Evolutionary conservation across 805 yeast species (phyloP).

Genomic region (Cyberlindnera euphorbiae): DNA sequence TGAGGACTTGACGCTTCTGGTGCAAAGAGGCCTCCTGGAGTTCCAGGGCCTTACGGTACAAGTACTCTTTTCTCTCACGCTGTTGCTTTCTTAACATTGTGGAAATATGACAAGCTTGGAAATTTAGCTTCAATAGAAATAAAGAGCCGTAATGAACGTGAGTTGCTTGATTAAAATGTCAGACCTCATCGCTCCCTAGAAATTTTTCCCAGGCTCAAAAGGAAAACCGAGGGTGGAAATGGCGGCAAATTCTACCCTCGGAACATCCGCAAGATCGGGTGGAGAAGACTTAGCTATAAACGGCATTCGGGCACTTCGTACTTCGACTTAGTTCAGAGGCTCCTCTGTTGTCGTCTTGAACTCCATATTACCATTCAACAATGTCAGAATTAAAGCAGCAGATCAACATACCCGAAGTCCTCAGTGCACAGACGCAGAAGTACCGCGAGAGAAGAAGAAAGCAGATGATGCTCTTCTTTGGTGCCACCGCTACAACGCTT

Average conservation of each 20-base stretch:
- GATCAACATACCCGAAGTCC: constrained; percentile 13
- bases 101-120: too few relatives aligned
- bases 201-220: background rate
- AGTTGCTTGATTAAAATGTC: too few relatives aligned
- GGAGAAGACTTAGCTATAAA: too few relatives aligned
- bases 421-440: constrained; percentile 13
- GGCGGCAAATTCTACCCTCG: too few relatives aligned
- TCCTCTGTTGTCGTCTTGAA: too few relatives aligned
- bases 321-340: too few relatives aligned
- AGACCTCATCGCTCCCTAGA: background rate
- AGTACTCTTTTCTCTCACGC: constrained; percentile 90
- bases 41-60: constrained; percentile 83
- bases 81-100: constrained; percentile 78
- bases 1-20: constrained; percentile 81
- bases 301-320: too few relatives aligned
- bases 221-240: too few relatives aligned
- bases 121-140: too few relatives aligned
- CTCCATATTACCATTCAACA: background rate
- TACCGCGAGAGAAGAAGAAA: constrained; percentile 47
- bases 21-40: constrained; percentile 83
- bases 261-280: too few relatives aligned
- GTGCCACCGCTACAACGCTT: constrained; percentile 68
- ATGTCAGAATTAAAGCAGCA: constrained; percentile 3
- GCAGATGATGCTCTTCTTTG: constrained; percentile 70
- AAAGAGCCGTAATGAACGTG: too few relatives aligned